A percentile compares a stretch with the other conserved stretches of the same genome.
Evolutionary conservation across 495 filamentous ascomycete species (phyloP).

Genomic region (Lasiosphaeria ovina): DNA sequence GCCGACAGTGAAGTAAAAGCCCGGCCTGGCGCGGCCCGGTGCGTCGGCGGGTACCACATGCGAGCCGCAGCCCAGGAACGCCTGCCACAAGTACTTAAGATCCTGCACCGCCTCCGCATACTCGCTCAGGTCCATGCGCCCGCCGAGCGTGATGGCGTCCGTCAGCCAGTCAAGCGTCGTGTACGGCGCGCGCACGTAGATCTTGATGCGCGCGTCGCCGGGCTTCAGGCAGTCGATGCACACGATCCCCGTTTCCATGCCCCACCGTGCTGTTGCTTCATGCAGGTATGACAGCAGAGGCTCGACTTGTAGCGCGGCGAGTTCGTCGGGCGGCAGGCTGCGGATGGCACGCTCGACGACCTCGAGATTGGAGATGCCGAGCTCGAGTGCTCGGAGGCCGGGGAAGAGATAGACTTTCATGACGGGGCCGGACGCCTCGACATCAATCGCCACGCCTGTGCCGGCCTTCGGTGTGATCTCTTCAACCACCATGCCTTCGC

Average conservation of each 20-base stretch:
- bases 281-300: not conserved
- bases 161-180: not conserved
- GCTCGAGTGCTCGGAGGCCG: not conserved
- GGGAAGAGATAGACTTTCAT: slow-evolving; percentile 1
- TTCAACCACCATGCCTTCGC: not conserved
- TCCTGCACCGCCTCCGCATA: not conserved
- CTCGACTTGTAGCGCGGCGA: not conserved
- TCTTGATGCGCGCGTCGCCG: not conserved
- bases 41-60: not conserved
- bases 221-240: slow-evolving; percentile 1
- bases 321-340: not conserved
- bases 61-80: not conserved
- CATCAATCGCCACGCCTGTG: not conserved
- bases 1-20: slow-evolving; percentile 3
- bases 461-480: not conserved
- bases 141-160: not conserved
- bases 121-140: not conserved
- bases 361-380: not conserved
- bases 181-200: not conserved
- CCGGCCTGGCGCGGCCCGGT: not conserved
- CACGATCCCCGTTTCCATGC: not conserved
- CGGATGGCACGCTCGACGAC: slow-evolving; percentile 1
- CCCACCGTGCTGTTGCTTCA: not conserved
- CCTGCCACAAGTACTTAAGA: not conserved
- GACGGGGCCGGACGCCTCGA: not conserved